phyloP scores from a whole-genome alignment of 495 filamentous ascomycete species.

The Penicillium pulvis region DNA sequence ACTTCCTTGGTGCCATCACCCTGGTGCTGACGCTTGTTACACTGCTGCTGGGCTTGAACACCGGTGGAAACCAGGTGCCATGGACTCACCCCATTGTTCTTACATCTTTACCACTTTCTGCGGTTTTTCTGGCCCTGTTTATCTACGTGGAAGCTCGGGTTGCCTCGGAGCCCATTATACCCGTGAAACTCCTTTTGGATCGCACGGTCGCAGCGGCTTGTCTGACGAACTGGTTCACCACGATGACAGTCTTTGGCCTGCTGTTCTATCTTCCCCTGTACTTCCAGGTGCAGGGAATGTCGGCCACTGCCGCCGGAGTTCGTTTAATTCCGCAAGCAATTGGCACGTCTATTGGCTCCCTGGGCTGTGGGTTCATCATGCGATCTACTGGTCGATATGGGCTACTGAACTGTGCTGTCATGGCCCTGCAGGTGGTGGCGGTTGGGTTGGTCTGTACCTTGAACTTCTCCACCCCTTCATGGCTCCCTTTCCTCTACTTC shows the following conservation, averaged over 20 bases:
- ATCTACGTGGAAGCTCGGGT: conserved; percentile 65
- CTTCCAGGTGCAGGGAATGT: conserved; percentile 74
- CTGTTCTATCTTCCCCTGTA: conserved; percentile 82
- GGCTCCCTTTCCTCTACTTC: conserved; percentile 69
- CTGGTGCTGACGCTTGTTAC: conserved; percentile 71
- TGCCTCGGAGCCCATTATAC: conserved; percentile 79
- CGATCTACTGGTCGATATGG: conserved; percentile 74
- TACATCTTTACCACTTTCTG: conserved; percentile 64
- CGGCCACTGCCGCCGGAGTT: conserved; percentile 69
- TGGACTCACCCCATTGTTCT: conserved; percentile 85
- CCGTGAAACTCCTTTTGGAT: conserved; percentile 72
- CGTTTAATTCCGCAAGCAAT: conserved; percentile 67
- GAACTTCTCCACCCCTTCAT: conserved; percentile 55
- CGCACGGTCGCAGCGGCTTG: conserved; percentile 75
- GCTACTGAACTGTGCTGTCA: conserved; percentile 53
- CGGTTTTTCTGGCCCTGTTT: conserved; percentile 55
- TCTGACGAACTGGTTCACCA: conserved; percentile 71
- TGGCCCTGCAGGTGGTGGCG: conserved; percentile 55
- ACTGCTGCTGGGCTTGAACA: conserved; percentile 77
- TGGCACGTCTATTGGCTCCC: conserved; percentile 70
- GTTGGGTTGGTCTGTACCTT: conserved; percentile 56
- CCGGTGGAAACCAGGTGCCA: conserved; percentile 80
- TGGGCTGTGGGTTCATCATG: conserved; percentile 75
- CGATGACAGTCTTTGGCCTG: conserved; percentile 54
- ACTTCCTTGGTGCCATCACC: conserved; percentile 74